Conservation (phyloP, 805 yeast species). For the Groenewaldozyma salmanticensis region DNA sequence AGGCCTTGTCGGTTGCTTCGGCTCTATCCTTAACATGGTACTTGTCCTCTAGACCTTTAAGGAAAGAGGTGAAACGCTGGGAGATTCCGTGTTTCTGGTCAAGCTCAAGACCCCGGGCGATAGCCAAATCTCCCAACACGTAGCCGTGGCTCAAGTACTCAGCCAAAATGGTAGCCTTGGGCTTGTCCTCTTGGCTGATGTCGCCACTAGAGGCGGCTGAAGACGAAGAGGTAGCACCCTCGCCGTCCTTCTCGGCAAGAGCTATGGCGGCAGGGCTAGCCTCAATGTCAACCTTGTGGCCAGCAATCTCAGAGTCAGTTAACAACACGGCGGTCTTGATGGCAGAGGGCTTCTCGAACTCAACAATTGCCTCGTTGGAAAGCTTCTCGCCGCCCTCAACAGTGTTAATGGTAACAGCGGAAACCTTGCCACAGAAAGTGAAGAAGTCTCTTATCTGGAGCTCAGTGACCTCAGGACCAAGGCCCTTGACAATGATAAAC, state of each 20-base stretch:
- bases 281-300: conserved; percentile 40
- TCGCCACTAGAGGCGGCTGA: conserved; percentile 30
- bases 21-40: conserved; percentile 52
- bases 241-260: conserved; percentile 13
- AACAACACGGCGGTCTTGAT: conserved; percentile 60
- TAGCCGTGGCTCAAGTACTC: conserved; percentile 71
- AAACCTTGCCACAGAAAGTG: conserved; percentile 59
- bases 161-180: conserved; percentile 65
- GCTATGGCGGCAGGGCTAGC: conserved; percentile 25
- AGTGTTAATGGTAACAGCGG: conserved; percentile 16
- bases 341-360: conserved; percentile 50
- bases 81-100: conserved; percentile 59
- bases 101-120: conserved; percentile 50
- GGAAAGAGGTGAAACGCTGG: conserved; percentile 45
- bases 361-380: conserved; percentile 38
- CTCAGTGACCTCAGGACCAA: conserved; percentile 40
- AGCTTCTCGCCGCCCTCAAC: conserved; percentile 26
- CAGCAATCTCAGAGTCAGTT: conserved; percentile 66
- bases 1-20: conserved; percentile 33
- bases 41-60: conserved; percentile 46
- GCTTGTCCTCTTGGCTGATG: conserved; percentile 66
- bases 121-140: conserved; percentile 49
- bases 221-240: conserved; percentile 12
- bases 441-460: conserved; percentile 56
- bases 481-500: conserved; percentile 45